Percentiles rank a stretch among this genome's conserved stretches.
These are phyloP conservation scores for Pyrenophora teres DNA, from an alignment of 2,329 filamentous ascomycete species.

Conservation along the genomic window DNA sequence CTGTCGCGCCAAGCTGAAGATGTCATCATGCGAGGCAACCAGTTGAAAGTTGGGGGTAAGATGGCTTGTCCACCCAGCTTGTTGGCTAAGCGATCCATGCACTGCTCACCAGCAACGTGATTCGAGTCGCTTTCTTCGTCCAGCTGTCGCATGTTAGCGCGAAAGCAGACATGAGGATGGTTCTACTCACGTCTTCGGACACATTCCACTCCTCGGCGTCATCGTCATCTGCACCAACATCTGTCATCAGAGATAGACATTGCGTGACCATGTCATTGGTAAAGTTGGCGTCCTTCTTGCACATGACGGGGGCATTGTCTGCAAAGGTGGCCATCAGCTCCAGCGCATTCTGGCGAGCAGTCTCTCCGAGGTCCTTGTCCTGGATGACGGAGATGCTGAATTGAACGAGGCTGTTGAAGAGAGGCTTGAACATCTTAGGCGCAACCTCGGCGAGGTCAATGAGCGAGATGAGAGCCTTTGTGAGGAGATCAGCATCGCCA, in stretches of 20 bases:
- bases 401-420: conserved; percentile 91
- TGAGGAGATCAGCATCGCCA: conserved; percentile 87
- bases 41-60: conserved; percentile 89
- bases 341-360: conserved; percentile 89
- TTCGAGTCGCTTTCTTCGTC: conserved; percentile 98
- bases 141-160: conserved; percentile 51
- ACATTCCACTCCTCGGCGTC: conserved; percentile 92
- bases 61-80: conserved; percentile 95
- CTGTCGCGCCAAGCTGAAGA: conserved; percentile 93
- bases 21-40: conserved; percentile 97
- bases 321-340: conserved; percentile 98
- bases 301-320: conserved; percentile 91
- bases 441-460: conserved; percentile 95
- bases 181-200: conserved; percentile 69
- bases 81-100: conserved; percentile 96
- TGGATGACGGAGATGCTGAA: conserved; percentile 94
- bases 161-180: background rate
- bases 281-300: conserved; percentile 90
- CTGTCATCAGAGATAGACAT: conserved; percentile 96
- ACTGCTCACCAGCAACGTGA: conserved; percentile 96
- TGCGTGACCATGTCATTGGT: conserved; percentile 98
- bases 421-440: conserved; percentile 93
- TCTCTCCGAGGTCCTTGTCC: conserved; percentile 90
- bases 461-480: conserved; percentile 84
- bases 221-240: conserved; percentile 91